Base-by-base conservation (phyloP, 352 stramenopile genomes). In the Globisporangium spiculum region DNA sequence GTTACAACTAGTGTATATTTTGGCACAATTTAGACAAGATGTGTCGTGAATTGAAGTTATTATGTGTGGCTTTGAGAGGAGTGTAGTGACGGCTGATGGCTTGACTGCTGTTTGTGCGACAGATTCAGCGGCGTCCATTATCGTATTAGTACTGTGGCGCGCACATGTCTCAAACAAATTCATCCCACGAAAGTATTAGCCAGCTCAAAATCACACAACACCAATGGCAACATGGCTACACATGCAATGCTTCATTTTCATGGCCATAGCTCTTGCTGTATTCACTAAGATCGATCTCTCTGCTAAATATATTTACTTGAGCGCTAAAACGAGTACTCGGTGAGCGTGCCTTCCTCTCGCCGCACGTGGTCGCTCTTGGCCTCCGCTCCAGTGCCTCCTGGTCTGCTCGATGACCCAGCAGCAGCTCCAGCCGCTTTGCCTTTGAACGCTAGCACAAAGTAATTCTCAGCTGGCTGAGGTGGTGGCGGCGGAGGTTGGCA, bases 361-460 rank as follows among this genome's bases (percentile, higher is more conserved):
- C 73, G 72, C 66, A 76, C 75, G 34, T 71, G 65, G 30, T 65
- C 68, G 14, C 22, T 55, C 68, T 81, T 80, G n/a, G 16, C 44
- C 2, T 34, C 38, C 4, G 12, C 32, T 14, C 46, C 24, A 9
- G 27, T 41, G 54, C 60, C 8, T 0, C 30, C 44, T 22, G 44
- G 44, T 7, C 44, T 52, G 44, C 8, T 52, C 16, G 44, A 10
- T 50, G n/a, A 0, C 12, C 24, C 56, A 63, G 64, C 41, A 27
- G 38, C 32, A 46, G 60, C 67, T 1, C 32, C 38, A 12, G 54
- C 24, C 10, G 61, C 67, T 20, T 57, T 81, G 1, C 69, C 62
- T 55, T 76, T 86, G 64, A 89, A 89, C 8, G 80, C 80, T 20
- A 89, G 68, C 24, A 79, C 77, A 16, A 85, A 56, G 63, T 86